Evolutionary conservation across 306 rosid genomes (phyloP).

Genomic region (Phaseolus lunatus): DNA sequence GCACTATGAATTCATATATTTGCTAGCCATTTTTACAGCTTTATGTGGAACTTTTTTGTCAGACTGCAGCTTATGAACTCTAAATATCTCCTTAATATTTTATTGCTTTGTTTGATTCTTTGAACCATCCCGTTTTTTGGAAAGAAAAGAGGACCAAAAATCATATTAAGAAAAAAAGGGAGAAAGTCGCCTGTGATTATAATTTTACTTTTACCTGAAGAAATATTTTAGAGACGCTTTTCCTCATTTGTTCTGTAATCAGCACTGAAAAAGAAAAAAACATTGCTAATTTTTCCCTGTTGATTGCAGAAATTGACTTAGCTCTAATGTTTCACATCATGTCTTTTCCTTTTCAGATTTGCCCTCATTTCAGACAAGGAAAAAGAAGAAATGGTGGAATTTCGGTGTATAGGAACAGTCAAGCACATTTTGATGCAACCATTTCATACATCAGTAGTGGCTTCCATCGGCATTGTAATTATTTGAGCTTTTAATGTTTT

Average conservation of each 20-base stretch:
- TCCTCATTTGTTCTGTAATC: not conserved
- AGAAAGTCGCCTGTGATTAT: not conserved
- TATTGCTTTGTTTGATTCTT: not conserved
- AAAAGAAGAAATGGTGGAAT: conserved; percentile 90
- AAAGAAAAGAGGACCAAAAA: not conserved
- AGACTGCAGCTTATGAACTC: not conserved
- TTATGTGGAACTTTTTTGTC: not conserved
- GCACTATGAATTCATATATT: no score
- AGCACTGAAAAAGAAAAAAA: not conserved
- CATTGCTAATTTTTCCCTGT: not conserved
- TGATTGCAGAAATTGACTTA: not conserved
- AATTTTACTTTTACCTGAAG: not conserved
- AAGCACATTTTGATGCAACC: conserved; percentile 21
- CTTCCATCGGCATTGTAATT: conserved; percentile 12
- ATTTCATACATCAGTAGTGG: conserved; percentile 5
- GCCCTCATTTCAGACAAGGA: conserved; percentile 56
- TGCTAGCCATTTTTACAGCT: no score
- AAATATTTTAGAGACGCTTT: not conserved
- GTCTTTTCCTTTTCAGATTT: conserved; percentile 52
- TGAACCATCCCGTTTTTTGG: conserved; percentile 2
- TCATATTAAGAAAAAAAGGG: not conserved
- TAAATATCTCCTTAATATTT: no score
- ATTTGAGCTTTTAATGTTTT: conserved; percentile 12
- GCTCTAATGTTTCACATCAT: conserved; percentile 17
- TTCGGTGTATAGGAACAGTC: conserved; percentile 43